phyloP scores from a whole-genome alignment of 331 rosid genomes.

The Quercus tomentella region DNA sequence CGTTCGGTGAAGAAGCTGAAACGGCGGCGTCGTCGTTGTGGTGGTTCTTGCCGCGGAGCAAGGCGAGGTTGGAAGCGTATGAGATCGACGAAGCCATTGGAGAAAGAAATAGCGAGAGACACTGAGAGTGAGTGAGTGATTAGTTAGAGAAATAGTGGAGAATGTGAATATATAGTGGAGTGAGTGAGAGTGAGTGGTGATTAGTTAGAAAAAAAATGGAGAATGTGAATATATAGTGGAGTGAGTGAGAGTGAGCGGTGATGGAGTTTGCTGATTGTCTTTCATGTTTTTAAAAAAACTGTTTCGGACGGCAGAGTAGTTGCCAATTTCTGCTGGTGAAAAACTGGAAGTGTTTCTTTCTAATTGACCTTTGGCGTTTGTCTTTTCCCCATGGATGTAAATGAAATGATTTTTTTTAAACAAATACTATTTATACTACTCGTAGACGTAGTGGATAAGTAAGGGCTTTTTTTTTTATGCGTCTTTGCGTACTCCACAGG shows the following conservation, averaged over 20 bases:
- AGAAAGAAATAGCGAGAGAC: background rate
- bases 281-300: background rate
- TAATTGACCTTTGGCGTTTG: background rate
- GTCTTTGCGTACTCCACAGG: no score
- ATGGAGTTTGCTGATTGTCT: background rate
- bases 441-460: no score
- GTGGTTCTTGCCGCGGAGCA: conserved; percentile 10
- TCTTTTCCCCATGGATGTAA: background rate
- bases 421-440: no score
- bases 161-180: background rate
- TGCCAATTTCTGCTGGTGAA: background rate
- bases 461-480: no score
- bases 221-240: background rate
- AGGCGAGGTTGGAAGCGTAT: conserved; percentile 6
- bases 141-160: background rate
- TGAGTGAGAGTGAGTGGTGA: background rate
- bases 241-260: background rate
- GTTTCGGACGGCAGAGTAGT: conserved; percentile 9
- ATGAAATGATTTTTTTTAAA: background rate
- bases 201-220: background rate
- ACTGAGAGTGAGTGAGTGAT: background rate
- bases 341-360: no score
- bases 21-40: background rate
- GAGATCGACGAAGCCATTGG: conserved; percentile 42
- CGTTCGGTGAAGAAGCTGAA: background rate